Conservation (phyloP, 305 asterid genomes). For the Plantago coronopus region DNA sequence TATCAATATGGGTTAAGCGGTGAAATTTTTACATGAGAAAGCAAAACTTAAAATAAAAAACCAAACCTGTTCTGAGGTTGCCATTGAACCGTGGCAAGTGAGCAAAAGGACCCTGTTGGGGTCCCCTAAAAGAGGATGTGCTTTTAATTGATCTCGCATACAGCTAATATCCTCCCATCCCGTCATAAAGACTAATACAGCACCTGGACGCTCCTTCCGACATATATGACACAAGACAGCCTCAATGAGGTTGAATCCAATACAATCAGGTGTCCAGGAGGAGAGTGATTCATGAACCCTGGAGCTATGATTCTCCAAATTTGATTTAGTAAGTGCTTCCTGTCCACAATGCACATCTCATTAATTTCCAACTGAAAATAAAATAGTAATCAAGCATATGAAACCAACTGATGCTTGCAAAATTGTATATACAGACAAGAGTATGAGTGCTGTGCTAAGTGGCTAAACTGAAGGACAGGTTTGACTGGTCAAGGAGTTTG, state of each 20-base stretch:
- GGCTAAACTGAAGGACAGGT: not conserved
- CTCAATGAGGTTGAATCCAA: slow-evolving; percentile 96
- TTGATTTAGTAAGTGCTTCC: slow-evolving; percentile 85
- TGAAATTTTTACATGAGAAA: slow-evolving; percentile 7
- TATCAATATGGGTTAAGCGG: slow-evolving; percentile 3
- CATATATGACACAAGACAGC: slow-evolving; percentile 91
- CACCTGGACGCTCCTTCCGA: slow-evolving; percentile 95
- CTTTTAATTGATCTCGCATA: slow-evolving; percentile 90
- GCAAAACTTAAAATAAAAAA: slow-evolving; percentile 13
- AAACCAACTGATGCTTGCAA: slow-evolving; percentile 3
- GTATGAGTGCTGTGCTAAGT: not conserved
- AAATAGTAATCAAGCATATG: slow-evolving; percentile 18
- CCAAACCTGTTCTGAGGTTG: slow-evolving; percentile 90
- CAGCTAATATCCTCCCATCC: slow-evolving; percentile 99
- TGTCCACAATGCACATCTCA: slow-evolving; percentile 31
- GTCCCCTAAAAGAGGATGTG: slow-evolving; percentile 96
- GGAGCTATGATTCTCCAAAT: slow-evolving; percentile 77
- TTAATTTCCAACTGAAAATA: slow-evolving; percentile 17
- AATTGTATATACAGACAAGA: slow-evolving; percentile 7
- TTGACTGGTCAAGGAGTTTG: not conserved
- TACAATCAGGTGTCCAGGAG: slow-evolving; percentile 84
- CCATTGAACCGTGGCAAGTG: slow-evolving; percentile 98
- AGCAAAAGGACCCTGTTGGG: slow-evolving; percentile 91
- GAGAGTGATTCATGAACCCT: slow-evolving; percentile 86
- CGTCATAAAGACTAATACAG: slow-evolving; percentile 94